Evolutionary conservation across 148 eudicot genomes (phyloP).

Genomic region (Rheum nobile): DNA sequence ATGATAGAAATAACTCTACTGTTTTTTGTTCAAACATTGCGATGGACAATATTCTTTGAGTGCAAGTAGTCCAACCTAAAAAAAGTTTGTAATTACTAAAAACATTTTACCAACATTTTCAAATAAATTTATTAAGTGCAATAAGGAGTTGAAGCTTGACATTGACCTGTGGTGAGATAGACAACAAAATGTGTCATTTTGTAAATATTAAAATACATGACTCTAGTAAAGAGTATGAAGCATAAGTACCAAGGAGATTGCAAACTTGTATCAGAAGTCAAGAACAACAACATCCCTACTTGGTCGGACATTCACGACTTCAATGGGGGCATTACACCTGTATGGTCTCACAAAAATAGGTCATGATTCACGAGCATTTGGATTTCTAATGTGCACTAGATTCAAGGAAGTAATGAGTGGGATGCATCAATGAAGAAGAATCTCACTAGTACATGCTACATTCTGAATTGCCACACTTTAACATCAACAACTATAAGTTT

Average conservation of each 20-base stretch:
- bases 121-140: slow-evolving; percentile 75
- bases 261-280: slow-evolving; percentile 81
- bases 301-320: slow-evolving; percentile 73
- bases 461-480: neutral
- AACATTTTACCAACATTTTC: no score
- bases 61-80: no score
- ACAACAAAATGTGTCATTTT: slow-evolving; percentile 8
- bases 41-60: no score
- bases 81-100: no score
- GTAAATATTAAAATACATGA: neutral
- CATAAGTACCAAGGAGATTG: slow-evolving; percentile 43
- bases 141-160: slow-evolving; percentile 89
- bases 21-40: no score
- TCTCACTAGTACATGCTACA: neutral
- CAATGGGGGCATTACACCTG: slow-evolving; percentile 98
- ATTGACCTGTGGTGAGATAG: slow-evolving; percentile 68
- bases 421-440: neutral
- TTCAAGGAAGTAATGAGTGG: neutral
- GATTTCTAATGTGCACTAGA: neutral
- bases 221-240: neutral
- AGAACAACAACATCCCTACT: slow-evolving; percentile 93
- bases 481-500: neutral
- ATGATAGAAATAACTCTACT: no score
- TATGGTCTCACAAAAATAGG: neutral
- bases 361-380: neutral